Evolutionary conservation across 805 yeast genomes (phyloP).

Genomic region (Yarrowia sp.): DNA sequence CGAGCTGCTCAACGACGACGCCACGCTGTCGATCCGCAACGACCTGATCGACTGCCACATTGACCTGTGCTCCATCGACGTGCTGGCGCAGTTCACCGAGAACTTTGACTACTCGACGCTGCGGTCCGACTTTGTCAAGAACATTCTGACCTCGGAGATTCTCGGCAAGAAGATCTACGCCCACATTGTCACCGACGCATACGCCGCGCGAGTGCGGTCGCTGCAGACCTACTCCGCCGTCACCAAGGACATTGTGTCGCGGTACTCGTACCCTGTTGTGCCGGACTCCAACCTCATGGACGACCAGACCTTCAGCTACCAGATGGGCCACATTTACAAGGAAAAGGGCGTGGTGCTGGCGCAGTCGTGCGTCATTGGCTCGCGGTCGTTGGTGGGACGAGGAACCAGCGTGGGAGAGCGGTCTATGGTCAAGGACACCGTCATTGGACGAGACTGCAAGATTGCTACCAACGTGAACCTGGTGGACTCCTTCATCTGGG

Average conservation of each 20-base stretch:
- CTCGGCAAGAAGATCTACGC: conserved; percentile 89
- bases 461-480: conserved; percentile 77
- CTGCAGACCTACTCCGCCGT: conserved; percentile 92
- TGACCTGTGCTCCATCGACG: conserved; percentile 91
- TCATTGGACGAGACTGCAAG: conserved; percentile 80
- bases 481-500: conserved; percentile 83
- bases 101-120: conserved; percentile 90
- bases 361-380: conserved; percentile 83
- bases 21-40: conserved; percentile 68
- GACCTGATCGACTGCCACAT: conserved; percentile 95
- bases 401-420: conserved; percentile 75
- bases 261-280: conserved; percentile 90
- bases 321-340: conserved; percentile 82
- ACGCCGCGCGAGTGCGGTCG: conserved; percentile 94
- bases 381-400: conserved; percentile 79
- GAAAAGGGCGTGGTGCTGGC: conserved; percentile 87
- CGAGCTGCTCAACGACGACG: conserved; percentile 70
- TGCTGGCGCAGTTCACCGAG: conserved; percentile 93
- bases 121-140: conserved; percentile 84
- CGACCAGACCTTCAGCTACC: conserved; percentile 74
- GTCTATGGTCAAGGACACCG: conserved; percentile 61
- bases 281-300: conserved; percentile 78
- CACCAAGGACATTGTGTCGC: conserved; percentile 80
- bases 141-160: conserved; percentile 86
- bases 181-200: conserved; percentile 72